phyloP scores from a whole-genome alignment of 805 yeast genomes.

The Yamadazyma ubonensis region DNA sequence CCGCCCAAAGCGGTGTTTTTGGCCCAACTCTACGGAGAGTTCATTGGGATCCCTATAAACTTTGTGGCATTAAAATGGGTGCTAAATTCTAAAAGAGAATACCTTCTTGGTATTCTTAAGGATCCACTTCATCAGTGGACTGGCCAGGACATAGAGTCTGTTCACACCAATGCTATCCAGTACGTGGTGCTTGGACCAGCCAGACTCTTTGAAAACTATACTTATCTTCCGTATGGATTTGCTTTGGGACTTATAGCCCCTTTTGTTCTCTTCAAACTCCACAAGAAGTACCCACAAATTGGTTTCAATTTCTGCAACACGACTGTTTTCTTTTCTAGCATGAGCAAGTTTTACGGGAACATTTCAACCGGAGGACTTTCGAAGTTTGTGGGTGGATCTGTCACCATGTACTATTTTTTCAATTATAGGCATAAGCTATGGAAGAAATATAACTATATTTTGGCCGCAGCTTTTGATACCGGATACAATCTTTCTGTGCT shows the following conservation, averaged over 20 bases:
- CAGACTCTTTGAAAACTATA: constrained; percentile 43
- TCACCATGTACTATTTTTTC: constrained; percentile 46
- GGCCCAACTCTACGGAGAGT: constrained; percentile 52
- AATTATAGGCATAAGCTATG: constrained; percentile 39
- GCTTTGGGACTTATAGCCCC: constrained; percentile 41
- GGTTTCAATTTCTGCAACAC: constrained; percentile 44
- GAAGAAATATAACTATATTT: constrained; percentile 45
- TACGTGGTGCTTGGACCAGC: constrained; percentile 51
- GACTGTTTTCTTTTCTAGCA: constrained; percentile 48
- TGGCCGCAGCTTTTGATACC: constrained; percentile 53
- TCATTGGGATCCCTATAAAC: constrained; percentile 53
- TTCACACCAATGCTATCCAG: constrained; percentile 50
- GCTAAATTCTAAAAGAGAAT: constrained; percentile 37
- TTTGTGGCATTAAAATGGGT: constrained; percentile 51
- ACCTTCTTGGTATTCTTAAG: constrained; percentile 28
- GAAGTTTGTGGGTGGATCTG: constrained; percentile 47
- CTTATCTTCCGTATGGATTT: constrained; percentile 46
- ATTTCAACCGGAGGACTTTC: constrained; percentile 50
- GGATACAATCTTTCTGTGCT: constrained; percentile 47
- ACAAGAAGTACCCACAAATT: constrained; percentile 25
- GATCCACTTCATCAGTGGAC: constrained; percentile 56
- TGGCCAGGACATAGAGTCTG: constrained; percentile 42
- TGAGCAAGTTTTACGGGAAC: constrained; percentile 50
- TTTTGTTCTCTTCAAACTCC: constrained; percentile 27
- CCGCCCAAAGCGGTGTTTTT: constrained; percentile 52